Conservation (phyloP, 352 stramenopile genomes). For the Aphanomyces cochlioides region DNA sequence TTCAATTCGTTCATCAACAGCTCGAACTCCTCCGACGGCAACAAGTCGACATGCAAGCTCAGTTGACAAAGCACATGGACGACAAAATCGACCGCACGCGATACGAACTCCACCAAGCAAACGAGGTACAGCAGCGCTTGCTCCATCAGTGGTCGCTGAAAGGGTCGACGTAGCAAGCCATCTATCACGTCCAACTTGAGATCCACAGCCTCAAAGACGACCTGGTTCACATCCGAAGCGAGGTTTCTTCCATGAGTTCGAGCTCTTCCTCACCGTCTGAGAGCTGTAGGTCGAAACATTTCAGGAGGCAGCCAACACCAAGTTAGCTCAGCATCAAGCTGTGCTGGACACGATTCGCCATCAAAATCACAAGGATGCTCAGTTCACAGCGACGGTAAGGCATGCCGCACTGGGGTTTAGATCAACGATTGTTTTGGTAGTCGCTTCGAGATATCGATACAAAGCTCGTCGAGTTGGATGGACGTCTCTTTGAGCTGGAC, state of each 20-base stretch:
- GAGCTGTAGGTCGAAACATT: conserved; percentile 24
- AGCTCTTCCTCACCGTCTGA: background rate
- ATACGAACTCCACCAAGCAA: conserved; percentile 4
- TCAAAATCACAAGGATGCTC: conserved; percentile 18
- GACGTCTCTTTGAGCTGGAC: conserved; percentile 56
- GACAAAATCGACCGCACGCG: conserved; percentile 29
- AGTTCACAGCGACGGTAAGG: conserved; percentile 9
- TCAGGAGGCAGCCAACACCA: background rate
- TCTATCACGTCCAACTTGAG: conserved; percentile 23
- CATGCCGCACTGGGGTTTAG: background rate
- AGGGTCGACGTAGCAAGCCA: background rate
- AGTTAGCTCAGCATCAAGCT: conserved; percentile 9
- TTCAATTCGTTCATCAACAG: conserved; percentile 53
- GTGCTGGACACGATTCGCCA: conserved; percentile 20
- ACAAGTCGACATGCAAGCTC: conserved; percentile 39
- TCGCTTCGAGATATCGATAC: conserved; percentile 25
- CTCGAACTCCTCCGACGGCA: conserved; percentile 42
- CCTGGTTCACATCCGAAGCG: conserved; percentile 1
- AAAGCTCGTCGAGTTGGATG: conserved; percentile 45
- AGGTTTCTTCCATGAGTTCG: background rate
- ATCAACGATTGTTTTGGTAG: conserved; percentile 5
- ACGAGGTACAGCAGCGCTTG: background rate
- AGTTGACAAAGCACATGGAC: conserved; percentile 38
- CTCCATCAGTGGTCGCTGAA: no score
- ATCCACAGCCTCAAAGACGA: conserved; percentile 24